Base-by-base conservation (phyloP, 2,329 filamentous ascomycete genomes). In the Trichoderma endophyticum region DNA sequence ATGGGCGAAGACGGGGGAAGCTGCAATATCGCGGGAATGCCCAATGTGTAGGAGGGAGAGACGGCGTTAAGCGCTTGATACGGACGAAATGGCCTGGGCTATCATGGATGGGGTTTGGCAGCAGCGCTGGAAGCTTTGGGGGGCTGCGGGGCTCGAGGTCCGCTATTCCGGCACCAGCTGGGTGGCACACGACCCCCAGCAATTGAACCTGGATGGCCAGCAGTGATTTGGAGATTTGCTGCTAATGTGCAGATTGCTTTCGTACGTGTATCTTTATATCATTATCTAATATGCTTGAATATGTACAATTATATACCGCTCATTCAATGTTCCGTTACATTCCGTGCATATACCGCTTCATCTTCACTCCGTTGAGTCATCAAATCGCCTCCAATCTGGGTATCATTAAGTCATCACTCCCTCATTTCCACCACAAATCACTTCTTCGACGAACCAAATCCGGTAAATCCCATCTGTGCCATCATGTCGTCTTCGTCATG, bases 401-500 rank as follows among this genome's bases (percentile, higher is more conserved):
- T 81, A 81, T 81, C 79, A 79, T 79, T 60, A 39, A 64, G 6
- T 24, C 71, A 28, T 43, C 59, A 30, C 12, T 54, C 30, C 28
- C n/a, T 11, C 2, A 9, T 12, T 68, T 15, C 6, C 34, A 36
- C 39, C 6, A 30, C 14, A 14, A n/a, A 60, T 78, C 75, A 83
- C 80, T 86, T 89, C 77, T 88, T 88, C 3, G 87, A 87, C 9
- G 83, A 83, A 9, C 90, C 89, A 80, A 92, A 92, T 0, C 89
- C 89, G 1, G 85, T 85, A 74, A 91, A 88, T 0, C 90, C 89
- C 87, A 92, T 89, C 73, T 87, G 86, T 12, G 88, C 88, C 88
- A 90, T 88, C 89, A 92, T 90, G 77, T 91, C 89, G 73, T 92
- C 89, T 80, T 91, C 89, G 72, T 92, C 90, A 80, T 92, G 89